Conservation (phyloP, 768 basidiomycete genomes). For the Trametes elegans region DNA sequence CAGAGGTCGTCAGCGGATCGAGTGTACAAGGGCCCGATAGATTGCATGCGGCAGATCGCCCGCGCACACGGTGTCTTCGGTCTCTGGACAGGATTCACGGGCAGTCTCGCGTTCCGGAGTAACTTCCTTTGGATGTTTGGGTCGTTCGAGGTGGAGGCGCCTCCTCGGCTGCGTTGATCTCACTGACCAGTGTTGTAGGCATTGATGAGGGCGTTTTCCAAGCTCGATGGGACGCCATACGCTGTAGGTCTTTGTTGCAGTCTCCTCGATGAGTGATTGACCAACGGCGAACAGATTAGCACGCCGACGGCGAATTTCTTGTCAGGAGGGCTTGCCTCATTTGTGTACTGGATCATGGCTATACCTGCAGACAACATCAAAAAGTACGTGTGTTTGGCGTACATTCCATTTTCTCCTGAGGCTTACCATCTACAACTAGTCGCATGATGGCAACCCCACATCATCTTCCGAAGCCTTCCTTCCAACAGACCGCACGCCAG, state of each 20-base stretch:
- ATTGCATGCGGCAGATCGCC: constrained; percentile 64
- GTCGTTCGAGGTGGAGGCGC: constrained; percentile 51
- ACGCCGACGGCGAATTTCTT: constrained; percentile 61
- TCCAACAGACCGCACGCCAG: constrained; percentile 46
- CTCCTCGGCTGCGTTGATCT: not conserved
- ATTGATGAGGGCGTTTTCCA: constrained; percentile 58
- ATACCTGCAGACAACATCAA: constrained; percentile 82
- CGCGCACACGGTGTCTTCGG: constrained; percentile 60
- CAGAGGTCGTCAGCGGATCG: constrained; percentile 50
- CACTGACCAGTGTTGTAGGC: constrained; percentile 35
- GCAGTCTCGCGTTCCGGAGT: constrained; percentile 67
- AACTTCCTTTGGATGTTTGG: constrained; percentile 84
- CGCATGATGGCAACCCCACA: constrained; percentile 63
- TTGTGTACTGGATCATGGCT: constrained; percentile 65
- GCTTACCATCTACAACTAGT: constrained; percentile 31
- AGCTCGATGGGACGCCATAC: constrained; percentile 55
- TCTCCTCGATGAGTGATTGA: not conserved
- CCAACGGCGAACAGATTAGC: constrained; percentile 44
- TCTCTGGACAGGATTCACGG: constrained; percentile 74
- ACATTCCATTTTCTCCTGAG: not conserved
- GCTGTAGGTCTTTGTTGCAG: constrained; percentile 41
- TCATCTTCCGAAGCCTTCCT: constrained; percentile 40
- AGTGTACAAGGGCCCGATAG: constrained; percentile 63
- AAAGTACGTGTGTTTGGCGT: constrained; percentile 47
- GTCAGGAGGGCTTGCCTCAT: constrained; percentile 60